Base-by-base conservation (phyloP, 2,329 filamentous ascomycete genomes). In the Aspergillus tamarii region DNA sequence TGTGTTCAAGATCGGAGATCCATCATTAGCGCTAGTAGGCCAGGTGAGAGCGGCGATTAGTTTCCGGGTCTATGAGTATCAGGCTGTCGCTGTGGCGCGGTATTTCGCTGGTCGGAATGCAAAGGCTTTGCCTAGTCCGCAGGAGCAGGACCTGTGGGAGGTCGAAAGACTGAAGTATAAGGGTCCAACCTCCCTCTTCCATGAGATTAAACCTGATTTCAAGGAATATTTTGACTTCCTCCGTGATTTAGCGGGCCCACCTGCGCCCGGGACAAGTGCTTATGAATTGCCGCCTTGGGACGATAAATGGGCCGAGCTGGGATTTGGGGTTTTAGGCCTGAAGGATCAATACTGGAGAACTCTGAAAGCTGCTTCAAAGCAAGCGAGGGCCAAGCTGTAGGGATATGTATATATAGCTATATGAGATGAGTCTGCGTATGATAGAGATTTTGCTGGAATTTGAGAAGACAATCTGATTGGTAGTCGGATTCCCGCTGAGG, bases 181-280 rank as follows among this genome's bases (percentile, higher is more conserved):
- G 34, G 71, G 70, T 0, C 61, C 70, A 14, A 64, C 59, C 11
- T 56, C 67, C 1, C 32, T 66, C 0, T 75, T 75, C 34, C 68
- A 70, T 21, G 69, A 70, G 21, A 64, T 75, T 21, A 68, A 66
- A 50, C 67, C 70, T 16, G 73, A 82, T 60, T 82, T 80, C 41
- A 72, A 75, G 26, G 72, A 71, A 0, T 81, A 78, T 60, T 82
- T 81, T 57, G 76, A 80, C 60, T 74, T 76, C 12, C 66, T 82
- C 30, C 68, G 76, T 2, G 69, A 67, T 0, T 70, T 82, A 19
- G 80, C 80, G 1, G 80, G 80, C 0, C 72, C 78, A 1, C 77
- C 81, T 8, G 74, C 72, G 0, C 63, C 70, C 5, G 78, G 74
- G 1, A 79, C 77, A 0, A 74, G 69, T 0, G 78, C 75, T 1